Evolutionary conservation across 2,329 filamentous ascomycete species (phyloP).

Genomic region (Lecanicillium sp.): DNA sequence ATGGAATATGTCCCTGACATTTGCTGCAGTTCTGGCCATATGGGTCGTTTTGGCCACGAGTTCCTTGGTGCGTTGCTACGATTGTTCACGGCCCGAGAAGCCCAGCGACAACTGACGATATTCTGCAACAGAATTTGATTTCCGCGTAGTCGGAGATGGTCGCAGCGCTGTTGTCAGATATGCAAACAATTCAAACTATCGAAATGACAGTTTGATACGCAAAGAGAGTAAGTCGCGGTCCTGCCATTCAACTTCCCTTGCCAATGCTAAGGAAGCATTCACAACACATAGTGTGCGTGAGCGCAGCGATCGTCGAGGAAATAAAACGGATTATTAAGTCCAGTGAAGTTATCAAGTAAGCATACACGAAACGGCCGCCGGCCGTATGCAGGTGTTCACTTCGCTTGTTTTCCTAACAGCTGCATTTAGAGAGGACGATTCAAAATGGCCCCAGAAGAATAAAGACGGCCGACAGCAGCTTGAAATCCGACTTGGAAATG

Average conservation of each 20-base stretch:
- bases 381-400: not conserved
- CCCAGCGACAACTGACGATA: conserved; percentile 5
- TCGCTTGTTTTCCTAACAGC: conserved; percentile 1
- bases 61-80: conserved; percentile 63
- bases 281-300: conserved; percentile 99
- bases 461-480: conserved; percentile 96
- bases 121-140: conserved; percentile 73
- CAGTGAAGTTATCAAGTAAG: conserved; percentile 93
- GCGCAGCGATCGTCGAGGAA: conserved; percentile 79
- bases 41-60: conserved; percentile 94
- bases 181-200: conserved; percentile 99
- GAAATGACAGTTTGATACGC: conserved; percentile 94
- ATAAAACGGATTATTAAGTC: conserved; percentile 96
- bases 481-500: conserved; percentile 86
- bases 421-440: conserved; percentile 79
- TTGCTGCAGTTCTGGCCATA: conserved; percentile 76
- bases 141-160: conserved; percentile 85
- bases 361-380: conserved; percentile 5
- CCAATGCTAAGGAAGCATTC: no score
- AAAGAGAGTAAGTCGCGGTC: conserved; percentile 81
- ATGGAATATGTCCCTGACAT: conserved; percentile 9
- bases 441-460: conserved; percentile 98
- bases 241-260: not conserved
- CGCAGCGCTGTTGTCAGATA: conserved; percentile 90
- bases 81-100: not conserved